Evolutionary conservation across 1,139 yeast genomes (phyloP).

Genomic region (Blastobotrys illinoisensis): DNA sequence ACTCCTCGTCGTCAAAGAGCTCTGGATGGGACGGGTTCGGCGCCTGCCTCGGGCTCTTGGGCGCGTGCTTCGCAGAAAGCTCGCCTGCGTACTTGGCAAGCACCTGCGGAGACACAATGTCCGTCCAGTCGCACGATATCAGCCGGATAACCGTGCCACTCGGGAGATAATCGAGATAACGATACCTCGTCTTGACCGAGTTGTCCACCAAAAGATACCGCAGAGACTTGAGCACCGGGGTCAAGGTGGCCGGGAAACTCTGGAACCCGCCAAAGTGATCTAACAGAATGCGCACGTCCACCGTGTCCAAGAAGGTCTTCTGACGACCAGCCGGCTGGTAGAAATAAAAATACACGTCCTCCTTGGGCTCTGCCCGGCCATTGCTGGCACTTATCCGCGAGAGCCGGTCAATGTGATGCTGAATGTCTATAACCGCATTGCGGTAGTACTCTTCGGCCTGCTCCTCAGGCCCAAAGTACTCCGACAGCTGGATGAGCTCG

Average conservation of each 20-base stretch:
- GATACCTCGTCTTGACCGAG: conserved; percentile 5
- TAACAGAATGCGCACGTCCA: conserved; percentile 13
- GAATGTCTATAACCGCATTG: conserved; percentile 2
- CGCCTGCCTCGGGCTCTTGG: conserved; percentile 3
- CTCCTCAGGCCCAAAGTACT: conserved; percentile 4
- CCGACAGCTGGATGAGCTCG: conserved; percentile 3
- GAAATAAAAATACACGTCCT: conserved; percentile 12
- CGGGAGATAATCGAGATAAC: conserved; percentile 14
- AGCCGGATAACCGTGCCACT: conserved; percentile 11
- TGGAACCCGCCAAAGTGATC: conserved; percentile 9
- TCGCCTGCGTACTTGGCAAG: conserved; percentile 5
- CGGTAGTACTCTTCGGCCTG: conserved; percentile 3
- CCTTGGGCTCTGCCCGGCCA: not conserved
- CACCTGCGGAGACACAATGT: conserved; percentile 1
- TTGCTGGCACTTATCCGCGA: not conserved
- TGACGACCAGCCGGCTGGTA: conserved; percentile 12
- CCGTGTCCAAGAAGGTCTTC: conserved; percentile 11
- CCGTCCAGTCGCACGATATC: conserved; percentile 15
- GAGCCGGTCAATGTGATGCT: not conserved
- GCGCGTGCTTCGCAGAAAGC: conserved; percentile 4
- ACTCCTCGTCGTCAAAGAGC: not conserved
- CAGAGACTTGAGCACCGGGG: conserved; percentile 4
- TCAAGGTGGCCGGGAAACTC: conserved; percentile 10
- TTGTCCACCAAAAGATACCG: conserved; percentile 5
- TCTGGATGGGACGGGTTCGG: conserved; percentile 8